These are phyloP conservation scores for Nematodospora anomalae DNA, from an alignment of 1,139 yeast genomes.

Conservation along the genomic window DNA sequence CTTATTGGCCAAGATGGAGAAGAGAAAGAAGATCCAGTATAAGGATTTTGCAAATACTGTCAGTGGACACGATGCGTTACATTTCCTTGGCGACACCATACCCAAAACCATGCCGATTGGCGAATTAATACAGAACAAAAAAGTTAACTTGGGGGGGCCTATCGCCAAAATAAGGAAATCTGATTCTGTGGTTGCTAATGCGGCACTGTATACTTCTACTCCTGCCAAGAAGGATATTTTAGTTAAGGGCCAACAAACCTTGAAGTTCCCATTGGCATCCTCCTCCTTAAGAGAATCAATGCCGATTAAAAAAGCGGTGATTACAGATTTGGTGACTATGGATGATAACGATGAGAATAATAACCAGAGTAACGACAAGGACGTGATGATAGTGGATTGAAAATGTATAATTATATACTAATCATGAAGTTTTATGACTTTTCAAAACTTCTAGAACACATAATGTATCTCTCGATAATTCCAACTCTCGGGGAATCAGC, in stretches of 20 bases:
- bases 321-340: conserved; percentile 33
- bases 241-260: conserved; percentile 42
- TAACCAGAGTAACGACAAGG: conserved; percentile 10
- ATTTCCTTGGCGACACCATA: conserved; percentile 66
- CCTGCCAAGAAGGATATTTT: conserved; percentile 16
- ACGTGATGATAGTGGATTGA: conserved; percentile 21
- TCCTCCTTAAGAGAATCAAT: conserved; percentile 9
- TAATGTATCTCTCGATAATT: conserved; percentile 27
- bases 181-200: conserved; percentile 5
- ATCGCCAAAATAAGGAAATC: conserved; percentile 4
- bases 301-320: conserved; percentile 34
- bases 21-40: conserved; percentile 69
- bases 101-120: conserved; percentile 62
- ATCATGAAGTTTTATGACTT: conserved; percentile 4
- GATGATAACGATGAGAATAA: conserved; percentile 14
- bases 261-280: conserved; percentile 23
- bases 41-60: conserved; percentile 78
- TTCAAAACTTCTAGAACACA: conserved; percentile 36
- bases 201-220: conserved; percentile 8
- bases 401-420: conserved; percentile 7
- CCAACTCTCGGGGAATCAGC: conserved; percentile 24
- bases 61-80: conserved; percentile 60
- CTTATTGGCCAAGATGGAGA: conserved; percentile 64
- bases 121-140: conserved; percentile 48
- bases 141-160: conserved; percentile 32